Base-by-base conservation (phyloP, 2,329 filamentous ascomycete species). In the Acrodontium crateriforme region DNA sequence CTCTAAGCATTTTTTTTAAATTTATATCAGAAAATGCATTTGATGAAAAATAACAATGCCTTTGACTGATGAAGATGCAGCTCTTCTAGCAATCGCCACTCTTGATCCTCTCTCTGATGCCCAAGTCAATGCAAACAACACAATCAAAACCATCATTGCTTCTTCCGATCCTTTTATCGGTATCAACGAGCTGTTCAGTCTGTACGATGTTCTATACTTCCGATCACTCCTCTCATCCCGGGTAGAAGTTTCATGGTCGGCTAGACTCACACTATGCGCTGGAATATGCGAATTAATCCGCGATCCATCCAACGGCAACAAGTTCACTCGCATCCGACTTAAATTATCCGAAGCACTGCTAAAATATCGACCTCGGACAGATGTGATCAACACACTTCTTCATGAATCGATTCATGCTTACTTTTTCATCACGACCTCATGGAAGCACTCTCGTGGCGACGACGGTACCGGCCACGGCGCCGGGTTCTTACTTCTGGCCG, bases 381-480 rank as follows among this genome's bases (percentile, higher is more conserved):
- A 62, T 37, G 55, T 54, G 2, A 43, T 60, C 32, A 56, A 60
- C 32, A 62, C 58, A 1, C 41, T 62, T 12, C 43, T 62, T 3
- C 58, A 61, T 32, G 58, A 62, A 29, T 49, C 53, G 2, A 60
- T 60, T 11, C 58, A 61, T 27, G 58, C 57, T 15, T 62, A 60
- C 36, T 59, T 62, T 45, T 61, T 61, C 42, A 43, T 62, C 19
- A 59, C 54, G 9, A 58, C 55, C 2, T 56, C 55, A 6, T 59
- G 54, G 55, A 41, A 34, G 25, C 55, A 61, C 31, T 52, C 51
- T 6, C 50, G 58, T 5, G 54, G 53, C 8, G 56, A 60, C 17
- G 47, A 49, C 29, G 54, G 55, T 0, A 58, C 57, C 10, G 58
- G 58, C 0, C 58, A 62, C 31, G 58, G 58, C 2, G 35, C 35